phyloP scores from a whole-genome alignment of 2,329 filamentous ascomycete genomes.

The Aspergillus pseudoglaucus region DNA sequence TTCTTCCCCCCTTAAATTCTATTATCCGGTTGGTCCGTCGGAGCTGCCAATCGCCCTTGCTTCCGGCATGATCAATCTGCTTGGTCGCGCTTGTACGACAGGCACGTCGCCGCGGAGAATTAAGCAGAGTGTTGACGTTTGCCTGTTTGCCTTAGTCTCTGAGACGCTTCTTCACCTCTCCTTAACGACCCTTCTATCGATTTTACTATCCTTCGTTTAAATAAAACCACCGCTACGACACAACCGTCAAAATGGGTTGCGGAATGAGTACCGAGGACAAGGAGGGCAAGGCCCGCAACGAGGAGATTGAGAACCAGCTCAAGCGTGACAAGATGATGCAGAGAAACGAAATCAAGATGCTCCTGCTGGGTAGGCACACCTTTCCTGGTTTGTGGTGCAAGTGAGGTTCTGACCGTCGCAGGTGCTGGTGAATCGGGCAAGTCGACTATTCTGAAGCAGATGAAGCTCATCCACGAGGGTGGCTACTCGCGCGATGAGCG shows the following conservation, averaged over 20 bases:
- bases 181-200: background rate
- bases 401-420: slow-evolving; percentile 30
- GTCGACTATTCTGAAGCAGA: slow-evolving; percentile 91
- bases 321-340: slow-evolving; percentile 99
- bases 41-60: background rate
- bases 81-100: background rate
- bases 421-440: slow-evolving; percentile 97
- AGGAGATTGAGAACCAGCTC: slow-evolving; percentile 99
- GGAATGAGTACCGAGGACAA: slow-evolving; percentile 99
- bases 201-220: slow-evolving; percentile 10
- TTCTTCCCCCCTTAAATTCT: background rate
- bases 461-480: slow-evolving; percentile 99
- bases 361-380: slow-evolving; percentile 72
- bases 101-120: background rate
- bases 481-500: slow-evolving; percentile 89
- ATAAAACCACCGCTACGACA: background rate
- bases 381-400: background rate
- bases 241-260: slow-evolving; percentile 81
- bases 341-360: slow-evolving; percentile 99
- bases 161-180: slow-evolving; percentile 2
- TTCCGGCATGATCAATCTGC: background rate
- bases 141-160: slow-evolving; percentile 1
- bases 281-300: slow-evolving; percentile 99
- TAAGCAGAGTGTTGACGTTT: background rate
- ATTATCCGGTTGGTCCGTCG: background rate